Conservation (phyloP, 192 early-diverging fungal species). For the Phlyctochytrium bullatum region DNA sequence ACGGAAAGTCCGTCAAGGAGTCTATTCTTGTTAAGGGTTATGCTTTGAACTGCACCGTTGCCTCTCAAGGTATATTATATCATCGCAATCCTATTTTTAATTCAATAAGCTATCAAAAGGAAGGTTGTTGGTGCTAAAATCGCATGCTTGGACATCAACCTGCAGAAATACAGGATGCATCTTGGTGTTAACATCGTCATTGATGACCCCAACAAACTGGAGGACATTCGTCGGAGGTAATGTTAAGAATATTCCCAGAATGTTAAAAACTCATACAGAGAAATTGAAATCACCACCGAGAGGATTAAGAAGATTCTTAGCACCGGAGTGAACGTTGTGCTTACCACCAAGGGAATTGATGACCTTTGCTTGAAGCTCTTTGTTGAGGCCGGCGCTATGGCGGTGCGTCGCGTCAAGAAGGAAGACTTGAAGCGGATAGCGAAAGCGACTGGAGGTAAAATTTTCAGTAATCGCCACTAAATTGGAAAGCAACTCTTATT, state of each 20-base stretch:
- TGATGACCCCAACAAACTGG: conserved; percentile 96
- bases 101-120: conserved; percentile 74
- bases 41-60: conserved; percentile 96
- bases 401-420: conserved; percentile 92
- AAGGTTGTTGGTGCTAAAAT: conserved; percentile 87
- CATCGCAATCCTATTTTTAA: conserved; percentile 23
- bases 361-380: conserved; percentile 98
- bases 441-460: conserved; percentile 85
- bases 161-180: conserved; percentile 97
- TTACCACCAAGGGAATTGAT: conserved; percentile 99
- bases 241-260: too few species aligned
- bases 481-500: conserved; percentile 74
- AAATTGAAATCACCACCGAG: conserved; percentile 95
- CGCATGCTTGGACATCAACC: conserved; percentile 97
- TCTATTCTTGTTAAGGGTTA: conserved; percentile 88
- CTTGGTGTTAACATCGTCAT: conserved; percentile 97
- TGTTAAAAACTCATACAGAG: conserved; percentile 59
- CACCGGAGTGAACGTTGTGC: conserved; percentile 93
- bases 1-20: conserved; percentile 90
- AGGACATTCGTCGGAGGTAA: conserved; percentile 87
- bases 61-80: conserved; percentile 66
- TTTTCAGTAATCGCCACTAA: neutral
- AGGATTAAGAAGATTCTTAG: conserved; percentile 92
- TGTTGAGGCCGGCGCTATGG: conserved; percentile 97
- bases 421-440: conserved; percentile 98